Base-by-base conservation (phyloP, 768 basidiomycete species). In the Leccinellum rugosiceps region DNA sequence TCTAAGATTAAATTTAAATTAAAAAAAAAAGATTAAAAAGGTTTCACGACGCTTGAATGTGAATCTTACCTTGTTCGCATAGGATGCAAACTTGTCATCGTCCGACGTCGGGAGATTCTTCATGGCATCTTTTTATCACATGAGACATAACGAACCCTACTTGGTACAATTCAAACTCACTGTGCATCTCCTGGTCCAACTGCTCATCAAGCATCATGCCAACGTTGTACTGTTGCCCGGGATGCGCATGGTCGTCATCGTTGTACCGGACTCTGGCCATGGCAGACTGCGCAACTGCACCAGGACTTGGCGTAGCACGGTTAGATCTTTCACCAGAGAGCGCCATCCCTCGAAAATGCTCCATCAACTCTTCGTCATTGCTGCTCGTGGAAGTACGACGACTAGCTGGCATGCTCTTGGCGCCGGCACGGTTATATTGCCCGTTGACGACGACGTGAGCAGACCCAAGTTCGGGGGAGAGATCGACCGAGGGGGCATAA, bases 131-230 rank as follows among this genome's bases (percentile, higher is more conserved):
- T 71, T 93, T 71, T 9, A 34, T 55, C 26, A 61, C 28, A 64
- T 64, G 52, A 65, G 58, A 65, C 45, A 61, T 41, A 15, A 54
- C 32, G 59, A 56, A 63, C 23, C 38, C 44, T 56, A 53, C 51
- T 51, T 38, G 30, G 8, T 38, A 15, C 55, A 56, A 51, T 35
- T 38, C 6, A 26, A 17, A 81, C 88, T 65, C 64, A 94, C 93
- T 94, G 68, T 94, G 87, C 85, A 96, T 94, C 70, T 96, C 94
- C 74, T 92, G 85, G 68, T 96, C 94, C 63, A 96, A 75, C 67
- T 95, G 92, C 71, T 95, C 90, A 63, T 96, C 94, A 59, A 96
- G 76, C 85, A 95, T 86, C 86, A 93, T 88, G 30, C 90, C 91
- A 41, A 89, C 83, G 67, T 92, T 92, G 72, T 85, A 91, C 32